Evolutionary conservation across 2,329 filamentous ascomycete species (phyloP).

Genomic region (Aspergillus transmontanensis): DNA sequence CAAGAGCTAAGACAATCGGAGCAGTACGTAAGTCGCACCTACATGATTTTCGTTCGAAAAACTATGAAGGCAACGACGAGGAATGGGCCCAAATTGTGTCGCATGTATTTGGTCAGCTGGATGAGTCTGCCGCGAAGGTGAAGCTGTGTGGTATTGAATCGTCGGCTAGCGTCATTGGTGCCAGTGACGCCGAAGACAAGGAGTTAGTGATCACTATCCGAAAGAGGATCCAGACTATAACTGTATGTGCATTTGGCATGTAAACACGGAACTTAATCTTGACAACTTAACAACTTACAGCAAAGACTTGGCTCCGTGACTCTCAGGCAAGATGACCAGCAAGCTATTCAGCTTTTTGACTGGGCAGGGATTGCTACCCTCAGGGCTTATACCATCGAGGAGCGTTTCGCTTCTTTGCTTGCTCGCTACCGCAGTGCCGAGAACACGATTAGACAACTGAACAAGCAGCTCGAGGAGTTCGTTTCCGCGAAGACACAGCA

Average conservation of each 20-base stretch:
- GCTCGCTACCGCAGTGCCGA: conserved; percentile 49
- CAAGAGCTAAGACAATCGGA: conserved; percentile 16
- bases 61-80: conserved; percentile 46
- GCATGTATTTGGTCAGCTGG: conserved; percentile 36
- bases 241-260: conserved; percentile 34
- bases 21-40: conserved; percentile 42
- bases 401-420: conserved; percentile 45
- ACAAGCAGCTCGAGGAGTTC: conserved; percentile 60
- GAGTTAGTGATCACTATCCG: conserved; percentile 44
- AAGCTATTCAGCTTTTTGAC: conserved; percentile 58
- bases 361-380: conserved; percentile 56
- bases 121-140: conserved; percentile 17
- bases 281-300: conserved; percentile 30
- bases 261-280: not conserved
- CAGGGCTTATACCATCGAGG: conserved; percentile 45
- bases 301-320: conserved; percentile 58
- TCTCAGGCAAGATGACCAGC: conserved; percentile 55
- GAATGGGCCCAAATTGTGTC: conserved; percentile 45
- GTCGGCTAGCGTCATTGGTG: conserved; percentile 29
- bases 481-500: conserved; percentile 58
- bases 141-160: conserved; percentile 34
- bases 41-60: conserved; percentile 43
- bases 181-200: conserved; percentile 29
- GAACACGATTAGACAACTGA: conserved; percentile 54
- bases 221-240: conserved; percentile 54